Conservation (phyloP, 176 grass and related monocot species). For the Oryza officinalis region DNA sequence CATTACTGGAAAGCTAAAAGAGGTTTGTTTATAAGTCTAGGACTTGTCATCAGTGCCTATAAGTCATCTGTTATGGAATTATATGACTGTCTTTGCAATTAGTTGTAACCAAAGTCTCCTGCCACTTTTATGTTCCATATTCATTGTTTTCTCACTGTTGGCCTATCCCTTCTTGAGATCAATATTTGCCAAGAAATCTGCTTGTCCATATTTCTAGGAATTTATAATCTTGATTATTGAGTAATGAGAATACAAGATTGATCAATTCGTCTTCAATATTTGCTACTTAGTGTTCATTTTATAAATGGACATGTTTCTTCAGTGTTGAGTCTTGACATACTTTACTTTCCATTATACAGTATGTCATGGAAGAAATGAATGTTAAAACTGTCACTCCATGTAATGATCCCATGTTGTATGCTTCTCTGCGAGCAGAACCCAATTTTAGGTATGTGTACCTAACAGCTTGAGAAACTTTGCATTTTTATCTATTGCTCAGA, state of each 20-base stretch:
- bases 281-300: slow-evolving; percentile 11
- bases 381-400: slow-evolving; percentile 87
- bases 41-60: background rate
- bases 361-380: slow-evolving; percentile 99
- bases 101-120: background rate
- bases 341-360: slow-evolving; percentile 58
- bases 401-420: slow-evolving; percentile 84
- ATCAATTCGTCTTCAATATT: background rate
- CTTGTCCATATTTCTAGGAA: background rate
- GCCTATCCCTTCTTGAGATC: background rate
- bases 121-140: background rate
- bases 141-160: background rate
- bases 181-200: background rate
- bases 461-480: slow-evolving; percentile 8
- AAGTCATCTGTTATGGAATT: slow-evolving; percentile 20
- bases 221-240: background rate
- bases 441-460: slow-evolving; percentile 83
- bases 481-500: slow-evolving; percentile 26
- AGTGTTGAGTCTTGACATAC: slow-evolving; percentile 25
- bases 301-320: background rate
- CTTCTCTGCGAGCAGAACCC: slow-evolving; percentile 89
- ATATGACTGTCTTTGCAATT: slow-evolving; percentile 1
- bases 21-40: slow-evolving; percentile 61
- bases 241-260: background rate
- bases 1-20: slow-evolving; percentile 90